A percentile compares a stretch with the other conserved stretches of the same genome.
Conservation (phyloP, 495 filamentous ascomycete genomes). For the Massariosphaeria phaeospora region DNA sequence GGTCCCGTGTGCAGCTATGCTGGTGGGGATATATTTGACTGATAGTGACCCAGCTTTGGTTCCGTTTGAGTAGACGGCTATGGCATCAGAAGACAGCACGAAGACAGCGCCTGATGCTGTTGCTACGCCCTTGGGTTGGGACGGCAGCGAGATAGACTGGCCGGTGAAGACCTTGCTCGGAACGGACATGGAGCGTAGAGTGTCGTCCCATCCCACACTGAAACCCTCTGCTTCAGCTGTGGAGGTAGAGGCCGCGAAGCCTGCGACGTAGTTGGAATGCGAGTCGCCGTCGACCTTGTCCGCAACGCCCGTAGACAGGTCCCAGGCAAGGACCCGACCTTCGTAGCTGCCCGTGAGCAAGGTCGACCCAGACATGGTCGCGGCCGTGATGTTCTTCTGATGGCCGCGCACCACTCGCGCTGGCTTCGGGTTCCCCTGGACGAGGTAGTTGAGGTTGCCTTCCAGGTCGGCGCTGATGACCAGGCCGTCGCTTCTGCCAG, state of each 20-base stretch:
- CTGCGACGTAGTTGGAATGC: slow-evolving; percentile 78
- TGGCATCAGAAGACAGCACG: slow-evolving; percentile 60
- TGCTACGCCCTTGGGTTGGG: slow-evolving; percentile 59
- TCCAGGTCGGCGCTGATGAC: slow-evolving; percentile 83
- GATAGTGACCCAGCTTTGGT: slow-evolving; percentile 21
- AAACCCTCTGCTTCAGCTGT: slow-evolving; percentile 57
- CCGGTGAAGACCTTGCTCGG: slow-evolving; percentile 56
- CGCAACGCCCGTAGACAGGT: slow-evolving; percentile 61
- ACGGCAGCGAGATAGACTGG: slow-evolving; percentile 47
- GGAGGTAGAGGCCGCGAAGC: slow-evolving; percentile 52
- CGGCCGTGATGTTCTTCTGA: slow-evolving; percentile 82
- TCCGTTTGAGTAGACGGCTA: slow-evolving; percentile 62
- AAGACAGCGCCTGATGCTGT: slow-evolving; percentile 48
- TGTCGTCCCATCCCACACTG: slow-evolving; percentile 94
- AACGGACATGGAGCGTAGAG: slow-evolving; percentile 69
- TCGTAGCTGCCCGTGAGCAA: slow-evolving; percentile 89
- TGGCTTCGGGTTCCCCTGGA: slow-evolving; percentile 62
- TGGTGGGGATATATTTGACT: slow-evolving; percentile 54
- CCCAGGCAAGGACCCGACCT: slow-evolving; percentile 78
- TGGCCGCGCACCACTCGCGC: slow-evolving; percentile 78
- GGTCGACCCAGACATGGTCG: slow-evolving; percentile 54
- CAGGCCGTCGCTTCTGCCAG: slow-evolving; percentile 73
- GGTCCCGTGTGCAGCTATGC: slow-evolving; percentile 61
- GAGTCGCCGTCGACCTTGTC: slow-evolving; percentile 66
- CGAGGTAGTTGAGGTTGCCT: slow-evolving; percentile 87